Conservation (phyloP, 306 rosid genomes). For the Rosa lucieae region DNA sequence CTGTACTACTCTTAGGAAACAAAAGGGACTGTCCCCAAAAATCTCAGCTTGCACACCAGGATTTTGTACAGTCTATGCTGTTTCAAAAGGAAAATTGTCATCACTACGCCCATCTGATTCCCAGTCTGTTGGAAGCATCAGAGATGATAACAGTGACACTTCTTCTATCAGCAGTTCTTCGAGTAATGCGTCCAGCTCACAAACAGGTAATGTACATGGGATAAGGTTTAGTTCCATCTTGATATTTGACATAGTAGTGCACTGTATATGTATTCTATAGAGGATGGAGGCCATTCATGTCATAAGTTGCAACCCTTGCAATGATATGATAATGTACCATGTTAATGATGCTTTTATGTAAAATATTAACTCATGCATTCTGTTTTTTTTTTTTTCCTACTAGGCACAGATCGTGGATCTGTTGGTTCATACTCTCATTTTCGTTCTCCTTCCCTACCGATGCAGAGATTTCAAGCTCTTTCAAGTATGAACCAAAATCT, state of each 20-base stretch:
- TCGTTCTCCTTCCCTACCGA: conserved; percentile 57
- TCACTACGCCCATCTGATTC: conserved; percentile 59
- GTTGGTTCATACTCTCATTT: conserved; percentile 44
- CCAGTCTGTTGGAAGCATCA: conserved; percentile 40
- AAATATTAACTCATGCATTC: background rate
- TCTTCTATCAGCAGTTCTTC: conserved; percentile 56
- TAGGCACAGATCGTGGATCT: conserved; percentile 54
- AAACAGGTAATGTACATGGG: conserved; percentile 47
- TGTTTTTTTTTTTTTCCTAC: background rate
- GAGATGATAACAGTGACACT: conserved; percentile 57
- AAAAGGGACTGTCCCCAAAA: conserved; percentile 57
- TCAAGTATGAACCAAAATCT: conserved; percentile 58
- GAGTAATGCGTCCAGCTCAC: conserved; percentile 52
- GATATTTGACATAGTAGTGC: conserved; percentile 7
- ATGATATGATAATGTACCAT: background rate
- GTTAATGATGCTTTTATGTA: background rate
- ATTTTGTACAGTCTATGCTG: conserved; percentile 75
- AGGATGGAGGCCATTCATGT: background rate
- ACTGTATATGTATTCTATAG: background rate
- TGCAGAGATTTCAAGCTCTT: conserved; percentile 86
- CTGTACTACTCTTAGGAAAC: conserved; percentile 53
- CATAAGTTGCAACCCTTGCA: background rate
- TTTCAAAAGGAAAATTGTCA: conserved; percentile 76
- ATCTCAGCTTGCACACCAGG: conserved; percentile 69
- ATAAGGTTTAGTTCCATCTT: conserved; percentile 23